Evolutionary conservation across 2,329 filamentous ascomycete genomes (phyloP).

Genomic region (Sporothrix luriei): DNA sequence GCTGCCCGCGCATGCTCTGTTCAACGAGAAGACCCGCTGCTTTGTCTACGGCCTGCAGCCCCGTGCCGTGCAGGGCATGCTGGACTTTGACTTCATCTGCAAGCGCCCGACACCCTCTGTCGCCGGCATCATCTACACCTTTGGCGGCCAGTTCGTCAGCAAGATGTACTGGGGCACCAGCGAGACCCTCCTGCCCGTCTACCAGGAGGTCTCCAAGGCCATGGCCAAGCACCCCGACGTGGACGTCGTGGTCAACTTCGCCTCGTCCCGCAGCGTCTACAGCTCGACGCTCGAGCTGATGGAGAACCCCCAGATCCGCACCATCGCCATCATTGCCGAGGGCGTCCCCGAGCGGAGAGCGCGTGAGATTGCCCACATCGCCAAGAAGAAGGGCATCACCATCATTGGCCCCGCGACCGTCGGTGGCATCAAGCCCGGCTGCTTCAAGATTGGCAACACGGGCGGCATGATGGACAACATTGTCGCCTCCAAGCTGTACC

Average conservation of each 20-base stretch:
- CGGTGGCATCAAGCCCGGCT: slow-evolving; percentile 98
- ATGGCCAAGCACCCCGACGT: slow-evolving; percentile 96
- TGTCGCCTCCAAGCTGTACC: slow-evolving; percentile 99
- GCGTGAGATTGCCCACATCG: slow-evolving; percentile 95
- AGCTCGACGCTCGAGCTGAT: slow-evolving; percentile 98
- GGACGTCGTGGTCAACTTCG: slow-evolving; percentile 98
- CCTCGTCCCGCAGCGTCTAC: slow-evolving; percentile 97
- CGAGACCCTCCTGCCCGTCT: slow-evolving; percentile 97
- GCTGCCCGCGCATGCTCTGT: slow-evolving; percentile 83
- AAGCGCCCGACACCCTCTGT: slow-evolving; percentile 96
- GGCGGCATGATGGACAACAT: slow-evolving; percentile 99
- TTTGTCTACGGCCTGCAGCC: slow-evolving; percentile 99
- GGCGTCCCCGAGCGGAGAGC: slow-evolving; percentile 98
- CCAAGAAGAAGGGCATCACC: slow-evolving; percentile 97
- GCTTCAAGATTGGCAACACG: slow-evolving; percentile 99
- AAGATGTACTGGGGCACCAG: slow-evolving; percentile 99
- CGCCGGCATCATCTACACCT: slow-evolving; percentile 99
- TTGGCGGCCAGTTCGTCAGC: slow-evolving; percentile 99
- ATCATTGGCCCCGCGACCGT: slow-evolving; percentile 98
- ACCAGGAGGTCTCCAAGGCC: slow-evolving; percentile 91
- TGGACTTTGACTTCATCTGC: slow-evolving; percentile 99
- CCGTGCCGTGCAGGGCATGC: slow-evolving; percentile 86
- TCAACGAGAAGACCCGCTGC: slow-evolving; percentile 99
- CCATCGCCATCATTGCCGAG: slow-evolving; percentile 98
- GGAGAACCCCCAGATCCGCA: slow-evolving; percentile 95